Evolutionary conservation across 2,329 filamentous ascomycete genomes (phyloP), one percentile per base, ranked within the genome.

Genomic region (Phaeosphaeria sp.): DNA sequence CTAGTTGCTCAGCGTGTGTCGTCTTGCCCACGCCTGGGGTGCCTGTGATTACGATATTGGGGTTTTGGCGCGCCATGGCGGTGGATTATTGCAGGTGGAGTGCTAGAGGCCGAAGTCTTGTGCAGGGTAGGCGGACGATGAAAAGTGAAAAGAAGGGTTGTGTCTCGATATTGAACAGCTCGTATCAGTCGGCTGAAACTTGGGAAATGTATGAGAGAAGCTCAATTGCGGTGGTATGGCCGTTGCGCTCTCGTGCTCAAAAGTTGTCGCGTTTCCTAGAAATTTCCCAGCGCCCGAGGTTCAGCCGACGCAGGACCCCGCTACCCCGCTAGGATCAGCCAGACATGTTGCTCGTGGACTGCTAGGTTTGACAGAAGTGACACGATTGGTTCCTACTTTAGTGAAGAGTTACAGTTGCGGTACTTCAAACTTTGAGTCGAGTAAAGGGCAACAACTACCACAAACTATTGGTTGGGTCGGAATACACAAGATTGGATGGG

Each of bases 1-100:
- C 91, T 49, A 99, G 82, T 69, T 87, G 84, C 77, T 96, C 91
- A 74, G 91, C 92, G 77, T 97, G 93, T 7, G 91, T 96, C 18
- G 93, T 97, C 82, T 99, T 99, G 73, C 95, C 95, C 25, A 96
- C 92, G 54, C 95, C 95, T 0, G 95, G 95, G 20, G 95, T 99
- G 64, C 95, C 95, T 42, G 95, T 98, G 65, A 99, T 85, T 67
- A 99, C 90, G 71, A 99, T 92, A 78, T 98, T 99, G 27, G 95
- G 95, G 61, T 75, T 73, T 55, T 75, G 76, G 56, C 81, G 78
- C 59, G 76, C 71, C 75, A 79, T 79, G 20, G 44, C 60, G 51
- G 2, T 45, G 11, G 27, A 13, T 49, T 47, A 47, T 59, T 45
- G 56, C 39, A 27, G 40, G 21, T 17, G 13, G 11, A 20, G n/a